Evolutionary conservation across 768 basidiomycete species (phyloP).

Genomic region (Phanerochaete carnosa): DNA sequence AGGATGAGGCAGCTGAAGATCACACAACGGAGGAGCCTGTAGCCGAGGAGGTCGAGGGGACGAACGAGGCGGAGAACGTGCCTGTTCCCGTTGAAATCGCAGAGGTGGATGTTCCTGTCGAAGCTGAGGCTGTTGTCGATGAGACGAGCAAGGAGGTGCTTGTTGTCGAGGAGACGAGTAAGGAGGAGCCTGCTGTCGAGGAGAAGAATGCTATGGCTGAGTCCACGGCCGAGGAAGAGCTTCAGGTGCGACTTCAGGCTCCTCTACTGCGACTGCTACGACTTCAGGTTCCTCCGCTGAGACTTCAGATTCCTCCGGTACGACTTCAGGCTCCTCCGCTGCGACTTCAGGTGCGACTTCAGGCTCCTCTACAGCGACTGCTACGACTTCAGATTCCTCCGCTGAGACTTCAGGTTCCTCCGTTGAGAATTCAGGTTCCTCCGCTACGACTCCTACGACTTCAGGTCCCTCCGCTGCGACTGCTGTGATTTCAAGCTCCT

Average conservation of each 20-base stretch:
- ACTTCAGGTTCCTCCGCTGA: no score
- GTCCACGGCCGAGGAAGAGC: background rate
- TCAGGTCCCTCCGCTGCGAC: background rate
- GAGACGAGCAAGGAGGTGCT: slow-evolving; percentile 1
- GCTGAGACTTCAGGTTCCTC: no score
- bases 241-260: background rate
- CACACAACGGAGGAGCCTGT: no score
- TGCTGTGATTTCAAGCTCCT: no score
- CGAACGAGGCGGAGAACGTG: background rate
- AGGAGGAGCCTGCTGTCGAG: background rate
- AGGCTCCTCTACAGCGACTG: background rate
- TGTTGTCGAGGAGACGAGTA: background rate
- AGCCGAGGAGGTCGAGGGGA: background rate
- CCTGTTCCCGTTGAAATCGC: background rate
- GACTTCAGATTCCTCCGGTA: no score
- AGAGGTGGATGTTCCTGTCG: background rate
- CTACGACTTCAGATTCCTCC: no score
- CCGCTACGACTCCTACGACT: no score
- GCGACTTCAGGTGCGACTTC: background rate
- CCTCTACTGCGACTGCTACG: background rate
- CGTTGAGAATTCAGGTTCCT: no score
- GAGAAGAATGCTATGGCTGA: background rate
- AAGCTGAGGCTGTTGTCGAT: background rate
- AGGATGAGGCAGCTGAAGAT: background rate
- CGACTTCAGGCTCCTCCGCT: no score